Conservation (phyloP, 2,329 filamentous ascomycete species). For the Westerdykella aurantiaca region DNA sequence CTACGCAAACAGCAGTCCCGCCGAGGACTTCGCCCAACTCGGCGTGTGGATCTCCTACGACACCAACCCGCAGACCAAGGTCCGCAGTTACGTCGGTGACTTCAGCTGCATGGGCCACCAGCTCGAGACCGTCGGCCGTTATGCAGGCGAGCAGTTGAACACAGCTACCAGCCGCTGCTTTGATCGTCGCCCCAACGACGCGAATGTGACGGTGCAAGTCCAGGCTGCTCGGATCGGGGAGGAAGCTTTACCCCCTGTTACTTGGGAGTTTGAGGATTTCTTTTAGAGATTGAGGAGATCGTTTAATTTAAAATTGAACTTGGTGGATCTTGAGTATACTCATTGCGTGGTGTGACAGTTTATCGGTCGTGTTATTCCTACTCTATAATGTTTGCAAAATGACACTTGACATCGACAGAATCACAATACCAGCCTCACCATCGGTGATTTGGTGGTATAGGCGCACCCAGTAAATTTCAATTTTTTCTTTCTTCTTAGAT, state of each 20-base stretch:
- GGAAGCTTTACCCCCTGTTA: slow-evolving; percentile 2
- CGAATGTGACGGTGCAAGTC: slow-evolving; percentile 1
- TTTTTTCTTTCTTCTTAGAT: too few species aligned
- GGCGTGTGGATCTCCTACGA: slow-evolving; percentile 9
- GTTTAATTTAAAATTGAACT: too few species aligned
- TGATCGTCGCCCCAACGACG: slow-evolving; percentile 3
- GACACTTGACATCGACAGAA: too few species aligned
- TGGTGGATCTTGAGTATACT: too few species aligned
- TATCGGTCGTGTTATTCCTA: too few species aligned
- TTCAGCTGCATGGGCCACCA: slow-evolving; percentile 9
- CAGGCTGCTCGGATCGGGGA: background rate
- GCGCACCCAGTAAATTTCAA: too few species aligned
- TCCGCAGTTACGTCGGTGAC: slow-evolving; percentile 3
- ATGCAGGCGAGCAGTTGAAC: slow-evolving; percentile 3
- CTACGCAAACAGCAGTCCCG: slow-evolving; percentile 7
- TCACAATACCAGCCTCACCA: too few species aligned
- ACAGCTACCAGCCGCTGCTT: slow-evolving; percentile 3
- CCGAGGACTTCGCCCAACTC: slow-evolving; percentile 10
- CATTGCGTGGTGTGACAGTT: too few species aligned
- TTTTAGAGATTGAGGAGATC: background rate
- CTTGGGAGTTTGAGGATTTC: slow-evolving; percentile 2
- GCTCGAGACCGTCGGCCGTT: slow-evolving; percentile 3
- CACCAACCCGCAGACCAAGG: slow-evolving; percentile 6
- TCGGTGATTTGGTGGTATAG: too few species aligned
- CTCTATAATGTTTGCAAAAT: too few species aligned